These are phyloP conservation scores for Blastobotrys petasosporus DNA, from an alignment of 1,139 yeast genomes.

Conservation along the genomic window DNA sequence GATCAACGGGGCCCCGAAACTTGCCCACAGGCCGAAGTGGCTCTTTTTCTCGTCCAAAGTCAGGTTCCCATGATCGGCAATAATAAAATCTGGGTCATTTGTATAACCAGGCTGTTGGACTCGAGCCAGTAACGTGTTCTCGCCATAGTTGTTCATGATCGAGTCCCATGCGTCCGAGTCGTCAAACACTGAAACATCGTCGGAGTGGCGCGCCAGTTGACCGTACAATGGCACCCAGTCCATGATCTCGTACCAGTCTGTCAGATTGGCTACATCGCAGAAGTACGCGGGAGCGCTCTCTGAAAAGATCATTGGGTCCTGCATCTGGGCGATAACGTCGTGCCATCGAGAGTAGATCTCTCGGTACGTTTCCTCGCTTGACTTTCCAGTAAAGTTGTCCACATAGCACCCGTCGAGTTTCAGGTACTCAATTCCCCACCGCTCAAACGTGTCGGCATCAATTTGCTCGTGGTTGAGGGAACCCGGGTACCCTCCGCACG, in stretches of 20 bases:
- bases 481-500: slow-evolving; percentile 29
- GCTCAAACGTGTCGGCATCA: slow-evolving; percentile 26
- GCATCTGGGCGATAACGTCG: neutral
- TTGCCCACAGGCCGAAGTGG: slow-evolving; percentile 11
- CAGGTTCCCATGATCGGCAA: slow-evolving; percentile 8
- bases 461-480: slow-evolving; percentile 25
- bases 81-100: slow-evolving; percentile 11
- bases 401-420: slow-evolving; percentile 27
- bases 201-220: slow-evolving; percentile 9
- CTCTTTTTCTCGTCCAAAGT: slow-evolving; percentile 6
- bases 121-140: slow-evolving; percentile 6
- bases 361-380: neutral
- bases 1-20: slow-evolving; percentile 10
- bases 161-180: slow-evolving; percentile 7
- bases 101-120: slow-evolving; percentile 3
- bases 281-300: slow-evolving; percentile 12
- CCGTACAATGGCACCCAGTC: slow-evolving; percentile 8
- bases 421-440: slow-evolving; percentile 27
- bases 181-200: slow-evolving; percentile 7
- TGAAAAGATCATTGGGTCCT: slow-evolving; percentile 9
- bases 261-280: slow-evolving; percentile 2
- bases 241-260: slow-evolving; percentile 10
- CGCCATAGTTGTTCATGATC: slow-evolving; percentile 7
- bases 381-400: neutral
- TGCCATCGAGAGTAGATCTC: slow-evolving; percentile 9